phyloP scores from a whole-genome alignment of 495 filamentous ascomycete genomes.

The Penicillium lagena region DNA sequence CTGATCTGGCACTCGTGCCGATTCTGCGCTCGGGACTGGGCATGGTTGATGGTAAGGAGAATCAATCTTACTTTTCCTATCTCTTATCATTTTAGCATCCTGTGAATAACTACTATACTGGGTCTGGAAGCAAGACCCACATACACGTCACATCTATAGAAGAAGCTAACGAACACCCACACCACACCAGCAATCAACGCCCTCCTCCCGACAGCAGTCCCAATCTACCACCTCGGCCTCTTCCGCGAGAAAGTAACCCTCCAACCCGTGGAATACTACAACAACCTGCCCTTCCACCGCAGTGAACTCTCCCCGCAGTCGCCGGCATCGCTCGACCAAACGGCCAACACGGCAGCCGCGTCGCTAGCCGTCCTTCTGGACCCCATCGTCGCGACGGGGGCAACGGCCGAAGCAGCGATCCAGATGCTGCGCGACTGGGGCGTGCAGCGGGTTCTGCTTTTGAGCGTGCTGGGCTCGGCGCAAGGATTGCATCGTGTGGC shows the following conservation, averaged over 20 bases:
- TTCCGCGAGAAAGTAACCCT: constrained; percentile 83
- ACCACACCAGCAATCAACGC: constrained; percentile 60
- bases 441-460: constrained; percentile 67
- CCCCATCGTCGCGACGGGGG: constrained; percentile 90
- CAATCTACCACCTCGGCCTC: constrained; percentile 89
- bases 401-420: constrained; percentile 83
- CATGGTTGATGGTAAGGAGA: constrained; percentile 68
- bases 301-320: constrained; percentile 21
- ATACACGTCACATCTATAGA: neutral
- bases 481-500: constrained; percentile 63
- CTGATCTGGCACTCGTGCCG: constrained; percentile 73
- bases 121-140: too few species aligned
- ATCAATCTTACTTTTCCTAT: neutral
- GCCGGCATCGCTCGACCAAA: constrained; percentile 24
- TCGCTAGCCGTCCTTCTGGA: constrained; percentile 79
- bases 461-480: constrained; percentile 67
- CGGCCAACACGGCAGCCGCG: constrained; percentile 33
- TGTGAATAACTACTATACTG: too few species aligned
- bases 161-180: constrained; percentile 3
- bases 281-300: constrained; percentile 79
- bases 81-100: neutral
- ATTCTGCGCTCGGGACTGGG: constrained; percentile 84
- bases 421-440: constrained; percentile 89
- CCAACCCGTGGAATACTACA: constrained; percentile 95
- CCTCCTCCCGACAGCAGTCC: constrained; percentile 72